Conservation (phyloP, 1,284 basidiomycete species). For the Boletus smithii region DNA sequence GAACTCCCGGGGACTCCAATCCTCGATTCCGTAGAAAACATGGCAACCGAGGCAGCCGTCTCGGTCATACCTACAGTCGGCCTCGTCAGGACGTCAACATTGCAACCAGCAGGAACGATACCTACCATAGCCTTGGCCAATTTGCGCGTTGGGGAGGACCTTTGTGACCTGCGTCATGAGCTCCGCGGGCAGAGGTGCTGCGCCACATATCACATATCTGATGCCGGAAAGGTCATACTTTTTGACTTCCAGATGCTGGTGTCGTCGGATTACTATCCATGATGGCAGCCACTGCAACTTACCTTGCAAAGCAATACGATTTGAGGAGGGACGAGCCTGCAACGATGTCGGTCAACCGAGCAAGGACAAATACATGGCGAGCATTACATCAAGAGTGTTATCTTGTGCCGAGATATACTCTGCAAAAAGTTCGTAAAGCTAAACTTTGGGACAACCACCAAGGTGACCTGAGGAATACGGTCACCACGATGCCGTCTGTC, state of each 20-base stretch:
- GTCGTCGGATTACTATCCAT: constrained; percentile 1
- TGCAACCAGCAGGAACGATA: neutral
- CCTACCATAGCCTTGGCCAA: constrained; percentile 67
- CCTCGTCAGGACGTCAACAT: neutral
- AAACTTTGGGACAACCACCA: constrained; percentile 76
- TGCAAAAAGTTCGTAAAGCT: constrained; percentile 63
- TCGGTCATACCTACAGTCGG: constrained; percentile 47
- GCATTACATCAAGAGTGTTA: constrained; percentile 60
- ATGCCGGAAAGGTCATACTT: constrained; percentile 65
- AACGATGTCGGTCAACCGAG: constrained; percentile 1
- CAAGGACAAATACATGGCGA: neutral
- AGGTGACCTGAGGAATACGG: constrained; percentile 41
- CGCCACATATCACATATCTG: constrained; percentile 61
- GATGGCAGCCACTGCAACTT: constrained; percentile 1
- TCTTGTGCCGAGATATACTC: constrained; percentile 64
- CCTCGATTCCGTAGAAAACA: constrained; percentile 46
- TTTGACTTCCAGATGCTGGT: constrained; percentile 61
- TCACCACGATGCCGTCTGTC: neutral
- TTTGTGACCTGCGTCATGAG: constrained; percentile 52
- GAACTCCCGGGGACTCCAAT: constrained; percentile 55
- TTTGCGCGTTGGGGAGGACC: constrained; percentile 54
- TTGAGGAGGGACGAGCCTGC: constrained; percentile 68
- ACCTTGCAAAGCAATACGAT: constrained; percentile 71
- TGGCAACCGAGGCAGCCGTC: constrained; percentile 49
- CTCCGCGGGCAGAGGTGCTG: constrained; percentile 71